Evolutionary conservation across 2,329 filamentous ascomycete species (phyloP), one percentile per base, ranked within the genome.

Genomic region (Clathrospora elynae): DNA sequence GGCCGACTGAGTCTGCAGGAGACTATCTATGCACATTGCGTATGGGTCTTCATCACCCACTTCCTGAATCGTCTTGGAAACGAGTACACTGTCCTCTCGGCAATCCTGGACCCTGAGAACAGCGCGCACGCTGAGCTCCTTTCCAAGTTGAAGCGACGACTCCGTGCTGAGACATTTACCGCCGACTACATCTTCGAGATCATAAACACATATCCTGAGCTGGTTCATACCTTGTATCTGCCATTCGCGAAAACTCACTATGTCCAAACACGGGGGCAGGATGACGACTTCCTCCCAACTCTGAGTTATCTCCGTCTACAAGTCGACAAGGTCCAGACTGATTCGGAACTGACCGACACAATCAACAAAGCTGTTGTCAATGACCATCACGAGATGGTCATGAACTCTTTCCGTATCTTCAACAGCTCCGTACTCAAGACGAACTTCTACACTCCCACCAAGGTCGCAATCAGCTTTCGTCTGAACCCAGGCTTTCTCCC

Each of bases 151-250:
- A 99, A 99, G 83, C 90, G 91, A 61, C 86, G 93, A 62, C 81
- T 99, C 47, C 87, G 93, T 64, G 93, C 88, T 0, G 93, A 99
- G 75, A 99, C 93, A 0, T 99, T 99, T 71, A 99, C 93, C 0
- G 88, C 93, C 4, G 92, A 96, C 66, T 99, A 99, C 75, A 97
- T 99, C 59, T 84, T 92, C 18, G 92, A 99, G 74, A 97, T 99
- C 68, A 96, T 99, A 73, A 85, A 86, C 68, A 86, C 86, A 35
- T 93, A 97, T 70, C 92, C 93, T 0, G 83, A 85, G 20, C 81
- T 99, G 16, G 86, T 99, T 41, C 87, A 92, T 55, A 84, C 86
- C 16, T 76, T 97, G 40, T 99, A 99, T 71, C 81, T 96, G 32
- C 86, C 90, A 1, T 99, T 99, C 70, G 93, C 93, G 49, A 90